Evolutionary conservation across 176 grass and related monocot genomes (phyloP), one percentile per base, ranked within the genome.

Genomic region (Bromus sterilis): DNA sequence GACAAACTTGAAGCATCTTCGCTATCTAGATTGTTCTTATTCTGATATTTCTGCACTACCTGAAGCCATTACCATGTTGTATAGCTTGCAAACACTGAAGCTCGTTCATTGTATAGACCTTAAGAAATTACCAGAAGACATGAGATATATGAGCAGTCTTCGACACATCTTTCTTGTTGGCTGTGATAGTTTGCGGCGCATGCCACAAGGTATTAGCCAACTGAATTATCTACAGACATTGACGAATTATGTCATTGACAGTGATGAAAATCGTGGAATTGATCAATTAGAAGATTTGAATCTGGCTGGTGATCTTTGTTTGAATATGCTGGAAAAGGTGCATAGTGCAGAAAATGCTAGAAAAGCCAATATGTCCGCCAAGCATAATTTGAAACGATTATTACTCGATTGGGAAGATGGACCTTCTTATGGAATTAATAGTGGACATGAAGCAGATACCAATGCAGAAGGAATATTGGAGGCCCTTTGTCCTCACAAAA

Each of bases 241-340:
- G n/a, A n/a, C n/a, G n/a, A n/a, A n/a, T n/a, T n/a, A 67, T 35
- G 41, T 76, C 5, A 16, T 84, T 0, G 65, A 65, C n/a, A 12
- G 1, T 21, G 40, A 75, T 24, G 12, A 33, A 8, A 34, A 58
- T 15, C 30, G 58, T 32, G 28, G 63, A 4, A 79, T 89, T 57
- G 32, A 2, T 9, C 75, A 89, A 14, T 11, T 89, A 9, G 56
- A 76, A 21, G 30, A 67, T 4, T 67, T 89, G 44, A 74, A 84
- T 33, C 75, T 89, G 0, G 5, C 21, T 46, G 75, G 44, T 4
- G 2, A 1, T 33, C 46, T 87, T 7, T 14, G 76, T 33, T 9
- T 87, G 9, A 26, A 30, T 32, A 70, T 48, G 56, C 41, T 82
- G 35, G 40, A 23, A 7, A 36, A 34, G 33, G 3, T 34, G 33